A percentile compares a stretch with the other conserved stretches of the same genome.
Evolutionary conservation across 257 asterid genomes (phyloP).

Genomic region (Petunia secreta): DNA sequence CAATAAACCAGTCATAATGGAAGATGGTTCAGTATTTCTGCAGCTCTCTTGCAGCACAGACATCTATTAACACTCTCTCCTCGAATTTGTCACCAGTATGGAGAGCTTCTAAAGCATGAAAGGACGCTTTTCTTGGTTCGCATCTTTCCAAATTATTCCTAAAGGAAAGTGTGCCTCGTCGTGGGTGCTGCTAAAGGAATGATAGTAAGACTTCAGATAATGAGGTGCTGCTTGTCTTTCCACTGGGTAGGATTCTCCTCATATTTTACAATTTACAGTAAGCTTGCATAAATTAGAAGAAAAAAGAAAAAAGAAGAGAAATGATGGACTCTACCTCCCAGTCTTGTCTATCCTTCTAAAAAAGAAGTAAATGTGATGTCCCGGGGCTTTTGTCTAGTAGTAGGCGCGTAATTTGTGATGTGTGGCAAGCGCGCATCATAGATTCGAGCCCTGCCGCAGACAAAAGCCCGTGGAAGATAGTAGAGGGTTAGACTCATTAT

Average conservation of each 20-base stretch:
- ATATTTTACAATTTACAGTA: background rate
- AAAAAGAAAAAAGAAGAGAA: background rate
- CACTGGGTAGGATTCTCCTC: constrained; percentile 16
- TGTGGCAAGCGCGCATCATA: too few species aligned
- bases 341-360: constrained; percentile 20
- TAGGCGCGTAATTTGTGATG: too few species aligned
- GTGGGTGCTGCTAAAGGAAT: background rate
- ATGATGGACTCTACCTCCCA: constrained; percentile 22
- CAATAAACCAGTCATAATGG: background rate
- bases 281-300: background rate
- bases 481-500: too few species aligned
- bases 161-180: background rate
- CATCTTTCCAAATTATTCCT: constrained; percentile 4
- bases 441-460: too few species aligned
- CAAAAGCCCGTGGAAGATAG: too few species aligned
- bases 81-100: background rate
- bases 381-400: too few species aligned
- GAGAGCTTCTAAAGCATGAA: background rate
- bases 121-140: background rate
- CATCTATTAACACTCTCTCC: background rate
- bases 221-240: background rate
- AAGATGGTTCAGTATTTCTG: background rate
- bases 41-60: background rate
- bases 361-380: background rate
- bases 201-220: background rate